These are phyloP conservation scores for Spathaspora gorwiae DNA, from an alignment of 805 yeast genomes.

Conservation along the genomic window DNA sequence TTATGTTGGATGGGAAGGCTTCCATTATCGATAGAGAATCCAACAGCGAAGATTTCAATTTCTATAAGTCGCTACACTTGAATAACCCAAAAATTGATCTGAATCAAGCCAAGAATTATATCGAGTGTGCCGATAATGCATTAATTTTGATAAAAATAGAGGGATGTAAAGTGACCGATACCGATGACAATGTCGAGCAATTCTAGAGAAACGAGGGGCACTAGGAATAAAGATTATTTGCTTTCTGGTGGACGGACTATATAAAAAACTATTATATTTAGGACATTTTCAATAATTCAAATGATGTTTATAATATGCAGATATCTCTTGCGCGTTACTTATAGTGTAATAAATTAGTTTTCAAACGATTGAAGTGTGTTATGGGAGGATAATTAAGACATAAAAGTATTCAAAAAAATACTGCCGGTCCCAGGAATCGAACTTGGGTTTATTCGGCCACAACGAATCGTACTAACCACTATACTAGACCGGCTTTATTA, in stretches of 20 bases:
- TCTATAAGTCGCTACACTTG: slow-evolving; percentile 59
- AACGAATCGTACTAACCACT: slow-evolving; percentile 48
- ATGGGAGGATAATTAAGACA: no score
- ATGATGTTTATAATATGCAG: no score
- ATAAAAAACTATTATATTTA: no score
- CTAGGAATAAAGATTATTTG: no score
- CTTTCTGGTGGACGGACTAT: no score
- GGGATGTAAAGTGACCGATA: slow-evolving; percentile 75
- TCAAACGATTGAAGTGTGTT: no score
- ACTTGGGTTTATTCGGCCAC: slow-evolving; percentile 49
- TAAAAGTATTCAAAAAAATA: background rate
- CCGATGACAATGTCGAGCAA: slow-evolving; percentile 53
- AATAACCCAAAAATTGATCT: slow-evolving; percentile 66
- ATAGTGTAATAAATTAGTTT: no score
- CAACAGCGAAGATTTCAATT: slow-evolving; percentile 44
- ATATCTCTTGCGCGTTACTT: no score
- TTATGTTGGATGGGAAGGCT: slow-evolving; percentile 74
- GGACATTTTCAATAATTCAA: no score
- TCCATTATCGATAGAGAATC: slow-evolving; percentile 39
- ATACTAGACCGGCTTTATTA: slow-evolving; percentile 40
- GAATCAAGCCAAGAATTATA: slow-evolving; percentile 50
- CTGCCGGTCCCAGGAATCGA: slow-evolving; percentile 51
- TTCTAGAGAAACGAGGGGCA: slow-evolving; percentile 12
- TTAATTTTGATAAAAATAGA: slow-evolving; percentile 62
- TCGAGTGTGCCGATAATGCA: slow-evolving; percentile 55